These are phyloP conservation scores for Serendipita sp. DNA, from an alignment of 768 basidiomycete genomes.

Conservation along the genomic window DNA sequence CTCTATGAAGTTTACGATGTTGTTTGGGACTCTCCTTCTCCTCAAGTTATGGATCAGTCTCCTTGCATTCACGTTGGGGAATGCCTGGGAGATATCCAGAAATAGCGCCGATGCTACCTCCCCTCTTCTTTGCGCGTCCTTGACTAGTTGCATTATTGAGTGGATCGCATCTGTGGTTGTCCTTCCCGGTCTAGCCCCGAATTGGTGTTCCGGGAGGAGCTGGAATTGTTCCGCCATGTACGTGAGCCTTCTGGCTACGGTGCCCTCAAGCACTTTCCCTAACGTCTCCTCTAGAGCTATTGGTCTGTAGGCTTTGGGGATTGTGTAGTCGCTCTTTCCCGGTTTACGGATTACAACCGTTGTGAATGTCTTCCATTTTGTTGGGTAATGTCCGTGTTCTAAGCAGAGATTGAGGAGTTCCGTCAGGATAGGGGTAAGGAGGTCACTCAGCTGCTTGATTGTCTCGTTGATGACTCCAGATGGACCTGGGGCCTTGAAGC, in stretches of 20 bases:
- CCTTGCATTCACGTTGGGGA: slow-evolving; percentile 8
- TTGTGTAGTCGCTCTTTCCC: slow-evolving; percentile 9
- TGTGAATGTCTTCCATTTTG: slow-evolving; percentile 7
- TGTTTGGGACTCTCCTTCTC: slow-evolving; percentile 4
- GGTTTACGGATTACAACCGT: slow-evolving; percentile 11
- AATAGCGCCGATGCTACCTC: slow-evolving; percentile 6
- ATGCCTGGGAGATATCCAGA: slow-evolving; percentile 11
- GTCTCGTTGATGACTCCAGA: neutral
- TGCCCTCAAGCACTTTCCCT: slow-evolving; percentile 1
- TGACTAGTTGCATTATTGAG: slow-evolving; percentile 2
- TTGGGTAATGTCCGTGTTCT: slow-evolving; percentile 7
- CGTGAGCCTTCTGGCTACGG: neutral
- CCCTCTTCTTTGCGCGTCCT: slow-evolving; percentile 8
- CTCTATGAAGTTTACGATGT: slow-evolving; percentile 3
- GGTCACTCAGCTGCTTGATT: neutral
- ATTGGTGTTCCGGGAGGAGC: slow-evolving; percentile 11
- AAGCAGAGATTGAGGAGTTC: neutral
- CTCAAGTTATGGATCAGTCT: slow-evolving; percentile 10
- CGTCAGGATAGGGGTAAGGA: neutral
- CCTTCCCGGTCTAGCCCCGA: slow-evolving; percentile 11
- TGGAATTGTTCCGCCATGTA: neutral
- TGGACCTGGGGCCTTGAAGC: neutral
- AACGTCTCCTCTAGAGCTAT: slow-evolving; percentile 9
- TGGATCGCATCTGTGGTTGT: slow-evolving; percentile 10
- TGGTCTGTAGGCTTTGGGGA: slow-evolving; percentile 11